These are phyloP conservation scores for Trichothecium sympodiale DNA, from an alignment of 2,329 filamentous ascomycete species.

Conservation along the genomic window DNA sequence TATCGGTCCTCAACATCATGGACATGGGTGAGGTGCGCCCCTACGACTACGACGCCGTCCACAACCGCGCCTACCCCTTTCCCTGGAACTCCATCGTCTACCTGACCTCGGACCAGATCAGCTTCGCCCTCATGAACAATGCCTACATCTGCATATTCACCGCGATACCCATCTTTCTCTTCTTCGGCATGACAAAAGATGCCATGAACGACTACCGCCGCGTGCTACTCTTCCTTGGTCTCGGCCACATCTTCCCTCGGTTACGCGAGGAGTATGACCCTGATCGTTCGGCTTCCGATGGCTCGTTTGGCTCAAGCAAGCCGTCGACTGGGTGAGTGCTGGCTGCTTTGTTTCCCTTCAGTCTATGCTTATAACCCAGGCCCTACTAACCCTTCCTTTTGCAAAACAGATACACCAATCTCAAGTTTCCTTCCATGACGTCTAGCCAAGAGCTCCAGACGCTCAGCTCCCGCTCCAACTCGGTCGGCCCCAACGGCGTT, in stretches of 20 bases:
- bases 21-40: constrained; percentile 15
- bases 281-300: constrained; percentile 8
- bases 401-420: constrained; percentile 5
- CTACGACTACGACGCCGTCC: constrained; percentile 31
- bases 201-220: constrained; percentile 37
- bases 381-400: too few relatives aligned
- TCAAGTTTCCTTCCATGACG: constrained; percentile 11
- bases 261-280: constrained; percentile 28
- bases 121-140: constrained; percentile 29
- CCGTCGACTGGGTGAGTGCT: constrained; percentile 4
- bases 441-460: constrained; percentile 10
- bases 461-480: constrained; percentile 8
- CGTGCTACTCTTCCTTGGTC: constrained; percentile 25
- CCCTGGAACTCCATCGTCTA: constrained; percentile 38
- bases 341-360: too few relatives aligned
- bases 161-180: constrained; percentile 35
- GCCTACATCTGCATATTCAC: constrained; percentile 38
- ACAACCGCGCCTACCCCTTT: constrained; percentile 21
- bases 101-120: constrained; percentile 26
- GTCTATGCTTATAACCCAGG: too few relatives aligned
- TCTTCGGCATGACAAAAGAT: constrained; percentile 46
- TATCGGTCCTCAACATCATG: constrained; percentile 29
- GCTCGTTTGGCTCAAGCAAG: constrained; percentile 1
- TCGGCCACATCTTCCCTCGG: constrained; percentile 31
- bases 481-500: background rate